Evolutionary conservation across 163 green algal genomes (phyloP).

Genomic region (Chloromonas sp.): DNA sequence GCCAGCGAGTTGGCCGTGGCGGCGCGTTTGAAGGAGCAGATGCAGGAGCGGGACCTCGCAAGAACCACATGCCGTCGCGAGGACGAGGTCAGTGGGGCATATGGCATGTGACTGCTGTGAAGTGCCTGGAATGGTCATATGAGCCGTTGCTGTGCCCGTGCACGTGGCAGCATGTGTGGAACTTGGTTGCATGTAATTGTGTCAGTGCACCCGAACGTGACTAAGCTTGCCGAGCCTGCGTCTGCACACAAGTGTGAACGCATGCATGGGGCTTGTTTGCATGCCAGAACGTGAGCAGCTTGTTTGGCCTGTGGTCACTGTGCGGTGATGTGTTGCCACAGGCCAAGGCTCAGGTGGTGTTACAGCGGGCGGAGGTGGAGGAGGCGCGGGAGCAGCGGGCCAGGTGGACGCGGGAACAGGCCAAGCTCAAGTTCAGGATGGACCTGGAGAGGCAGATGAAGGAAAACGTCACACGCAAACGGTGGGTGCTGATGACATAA

Average conservation of each 20-base stretch:
- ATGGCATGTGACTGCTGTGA: background rate
- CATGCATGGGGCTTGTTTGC: too few species aligned
- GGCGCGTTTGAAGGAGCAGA: constrained; percentile 7
- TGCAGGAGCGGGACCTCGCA: constrained; percentile 11
- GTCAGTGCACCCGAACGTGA: too few species aligned
- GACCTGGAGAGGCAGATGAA: constrained; percentile 9
- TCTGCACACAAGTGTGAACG: too few species aligned
- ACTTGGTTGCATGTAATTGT: too few species aligned
- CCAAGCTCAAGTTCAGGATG: constrained; percentile 1
- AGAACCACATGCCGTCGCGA: background rate
- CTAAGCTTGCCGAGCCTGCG: too few species aligned
- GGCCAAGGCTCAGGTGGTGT: constrained; percentile 9
- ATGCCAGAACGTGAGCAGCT: too few species aligned
- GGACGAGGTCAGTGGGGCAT: background rate
- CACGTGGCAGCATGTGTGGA: too few species aligned
- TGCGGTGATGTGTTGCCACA: background rate
- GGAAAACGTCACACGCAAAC: constrained; percentile 5
- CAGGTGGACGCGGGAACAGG: background rate
- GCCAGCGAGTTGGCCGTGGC: background rate
- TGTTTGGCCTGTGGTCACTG: too few species aligned
- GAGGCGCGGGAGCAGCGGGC: background rate
- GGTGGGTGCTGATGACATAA: background rate
- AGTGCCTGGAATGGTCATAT: background rate
- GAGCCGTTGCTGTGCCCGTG: too few species aligned
- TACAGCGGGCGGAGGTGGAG: background rate